Evolutionary conservation across 2,329 filamentous ascomycete species (phyloP).

Genomic region (Clarireedia hainanense): DNA sequence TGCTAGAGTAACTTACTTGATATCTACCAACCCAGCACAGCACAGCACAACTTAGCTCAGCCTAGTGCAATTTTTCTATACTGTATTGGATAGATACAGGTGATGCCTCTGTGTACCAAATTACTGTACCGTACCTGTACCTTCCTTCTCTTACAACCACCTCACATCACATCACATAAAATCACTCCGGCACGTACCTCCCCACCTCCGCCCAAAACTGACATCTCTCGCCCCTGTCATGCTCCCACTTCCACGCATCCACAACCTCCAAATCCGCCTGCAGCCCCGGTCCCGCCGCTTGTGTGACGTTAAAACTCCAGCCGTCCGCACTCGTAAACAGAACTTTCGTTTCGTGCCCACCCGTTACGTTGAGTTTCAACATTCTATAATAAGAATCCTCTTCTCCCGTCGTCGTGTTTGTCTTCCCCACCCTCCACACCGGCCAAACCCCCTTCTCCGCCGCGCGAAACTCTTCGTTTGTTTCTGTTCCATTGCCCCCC

Average conservation of each 20-base stretch:
- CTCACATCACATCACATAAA: not conserved
- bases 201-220: slow-evolving; percentile 13
- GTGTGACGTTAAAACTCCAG: not conserved
- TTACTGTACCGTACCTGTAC: too few relatives aligned
- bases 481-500: not conserved
- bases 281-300: not conserved
- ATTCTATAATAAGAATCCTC: not conserved
- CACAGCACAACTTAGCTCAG: too few relatives aligned
- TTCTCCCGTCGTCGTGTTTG: too few relatives aligned
- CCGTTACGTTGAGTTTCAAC: slow-evolving; percentile 5
- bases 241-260: slow-evolving; percentile 16
- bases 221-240: slow-evolving; percentile 13
- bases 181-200: slow-evolving; percentile 10
- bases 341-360: not conserved
- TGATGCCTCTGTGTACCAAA: too few relatives aligned
- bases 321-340: not conserved
- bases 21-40: too few relatives aligned
- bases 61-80: too few relatives aligned
- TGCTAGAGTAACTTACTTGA: too few relatives aligned
- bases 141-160: not conserved
- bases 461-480: not conserved
- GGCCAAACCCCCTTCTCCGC: not conserved
- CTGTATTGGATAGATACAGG: too few relatives aligned
- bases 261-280: slow-evolving; percentile 12
- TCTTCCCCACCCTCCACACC: not conserved